These are phyloP conservation scores for Phytopythium montanum DNA, from an alignment of 352 stramenopile species.

Conservation along the genomic window DNA sequence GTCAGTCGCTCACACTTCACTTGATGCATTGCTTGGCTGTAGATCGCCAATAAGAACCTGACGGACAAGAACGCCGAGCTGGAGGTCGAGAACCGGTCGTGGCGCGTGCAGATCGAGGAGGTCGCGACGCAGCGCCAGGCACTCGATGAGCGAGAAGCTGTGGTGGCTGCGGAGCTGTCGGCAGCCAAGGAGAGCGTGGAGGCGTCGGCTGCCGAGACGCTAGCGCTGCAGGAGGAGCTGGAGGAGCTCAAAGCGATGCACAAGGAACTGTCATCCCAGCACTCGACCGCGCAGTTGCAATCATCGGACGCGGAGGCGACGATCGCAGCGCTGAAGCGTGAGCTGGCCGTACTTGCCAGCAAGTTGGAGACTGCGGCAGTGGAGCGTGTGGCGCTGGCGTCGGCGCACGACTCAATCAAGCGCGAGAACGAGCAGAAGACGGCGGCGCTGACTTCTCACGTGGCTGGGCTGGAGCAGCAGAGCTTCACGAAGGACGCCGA, in stretches of 20 bases:
- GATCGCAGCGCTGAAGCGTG: constrained; percentile 21
- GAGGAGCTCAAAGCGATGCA: constrained; percentile 11
- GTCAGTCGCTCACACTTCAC: neutral
- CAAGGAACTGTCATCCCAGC: constrained; percentile 12
- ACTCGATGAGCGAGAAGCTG: constrained; percentile 25
- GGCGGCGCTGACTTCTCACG: constrained; percentile 19
- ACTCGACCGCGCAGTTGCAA: constrained; percentile 6
- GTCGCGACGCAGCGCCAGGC: constrained; percentile 24
- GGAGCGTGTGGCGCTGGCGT: neutral
- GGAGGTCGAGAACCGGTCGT: constrained; percentile 34
- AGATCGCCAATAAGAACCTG: constrained; percentile 42
- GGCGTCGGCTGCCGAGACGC: constrained; percentile 8
- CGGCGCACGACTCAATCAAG: neutral
- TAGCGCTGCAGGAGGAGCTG: constrained; percentile 11
- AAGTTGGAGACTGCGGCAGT: constrained; percentile 5
- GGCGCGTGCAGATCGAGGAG: constrained; percentile 38
- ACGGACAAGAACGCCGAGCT: constrained; percentile 39
- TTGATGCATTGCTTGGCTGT: neutral
- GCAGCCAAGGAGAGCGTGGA: constrained; percentile 21
- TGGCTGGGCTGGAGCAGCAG: constrained; percentile 27
- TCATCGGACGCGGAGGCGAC: constrained; percentile 9
- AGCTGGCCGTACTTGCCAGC: constrained; percentile 4
- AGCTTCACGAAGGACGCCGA: constrained; percentile 14
- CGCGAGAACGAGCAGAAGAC: constrained; percentile 18
- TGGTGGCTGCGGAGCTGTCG: constrained; percentile 24